Evolutionary conservation across 139 green algal genomes (phyloP), one percentile per base, ranked within the genome.

Genomic region (Asterochloris erici): DNA sequence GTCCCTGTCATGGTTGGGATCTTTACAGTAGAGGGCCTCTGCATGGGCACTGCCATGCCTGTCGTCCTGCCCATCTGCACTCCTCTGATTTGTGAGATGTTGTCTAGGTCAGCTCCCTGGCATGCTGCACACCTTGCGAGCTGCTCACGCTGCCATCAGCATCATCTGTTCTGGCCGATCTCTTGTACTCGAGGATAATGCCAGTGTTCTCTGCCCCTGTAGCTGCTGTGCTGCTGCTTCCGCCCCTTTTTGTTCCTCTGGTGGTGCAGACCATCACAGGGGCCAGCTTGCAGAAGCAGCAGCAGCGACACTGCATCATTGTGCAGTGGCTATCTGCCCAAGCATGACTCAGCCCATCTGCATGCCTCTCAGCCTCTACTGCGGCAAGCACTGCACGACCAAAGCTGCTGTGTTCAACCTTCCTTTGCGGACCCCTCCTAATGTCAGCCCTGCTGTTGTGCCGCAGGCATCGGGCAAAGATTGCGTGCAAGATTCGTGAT

Each of bases 401-500:
- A 71, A 9, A 9, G 17, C 66, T n/a, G 17, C 29, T 21, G 21
- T 77, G 19, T 17, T 63, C 60, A 21, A 64, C 26, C 14, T 64
- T 80, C 9, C 19, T 63, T 6, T 54, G 38, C 38, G 6, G 6
- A 54, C 0, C 0, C 15, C 10, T 79, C 14, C 15, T 60, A 0
- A 68, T 28, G 26, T 21, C 12, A 14, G 13, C 10, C 54, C n/a
- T 68, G 61, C 60, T 10, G 23, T 12, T 61, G 0, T 62, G 73
- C 15, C 78, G 81, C 90, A 95, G 90, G 12, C 92, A 97, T 84
- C 81, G 84, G 15, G 79, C 90, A 11, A 97, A 97, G 82, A 85
- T 95, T 16, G 79, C 90, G 0, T 93, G 88, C 84, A 95, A 94
- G 87, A 86, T 93, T 23, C 62, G 82, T 24, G 90, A 93, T 16